Evolutionary conservation across 805 yeast species (phyloP).

Genomic region (Candida caryicola): DNA sequence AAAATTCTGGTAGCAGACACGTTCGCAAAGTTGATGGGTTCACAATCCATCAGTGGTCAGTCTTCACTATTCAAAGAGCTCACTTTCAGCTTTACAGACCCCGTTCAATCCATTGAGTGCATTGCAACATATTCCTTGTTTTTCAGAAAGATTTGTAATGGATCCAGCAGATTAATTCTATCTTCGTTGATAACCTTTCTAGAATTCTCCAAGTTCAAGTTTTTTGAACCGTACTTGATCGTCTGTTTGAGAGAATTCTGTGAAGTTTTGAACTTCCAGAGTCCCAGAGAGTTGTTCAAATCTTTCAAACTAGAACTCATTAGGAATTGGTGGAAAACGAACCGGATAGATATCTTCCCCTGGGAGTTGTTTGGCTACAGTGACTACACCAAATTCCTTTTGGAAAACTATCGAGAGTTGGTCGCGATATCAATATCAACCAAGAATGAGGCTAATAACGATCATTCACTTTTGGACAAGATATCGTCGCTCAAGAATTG

Average conservation of each 20-base stretch:
- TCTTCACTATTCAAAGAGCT: conserved; percentile 29
- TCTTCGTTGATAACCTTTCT: conserved; percentile 40
- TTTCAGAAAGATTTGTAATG: conserved; percentile 27
- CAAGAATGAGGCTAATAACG: conserved; percentile 11
- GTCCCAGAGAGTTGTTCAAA: conserved; percentile 24
- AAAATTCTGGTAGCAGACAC: conserved; percentile 17
- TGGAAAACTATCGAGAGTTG: conserved; percentile 33
- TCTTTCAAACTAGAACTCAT: conserved; percentile 34
- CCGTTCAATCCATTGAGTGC: conserved; percentile 38
- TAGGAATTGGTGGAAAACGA: conserved; percentile 43
- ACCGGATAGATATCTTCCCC: conserved; percentile 38
- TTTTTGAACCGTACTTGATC: conserved; percentile 29
- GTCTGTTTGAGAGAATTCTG: conserved; percentile 25
- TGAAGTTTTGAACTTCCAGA: conserved; percentile 7
- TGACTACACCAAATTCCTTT: conserved; percentile 26
- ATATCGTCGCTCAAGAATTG: conserved; percentile 15
- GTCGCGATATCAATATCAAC: conserved; percentile 32
- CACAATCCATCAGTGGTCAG: conserved; percentile 12
- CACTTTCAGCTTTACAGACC: conserved; percentile 26
- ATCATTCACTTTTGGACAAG: conserved; percentile 2
- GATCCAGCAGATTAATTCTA: conserved; percentile 28
- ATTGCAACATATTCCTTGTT: conserved; percentile 39
- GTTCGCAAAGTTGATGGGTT: conserved; percentile 11
- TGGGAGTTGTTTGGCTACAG: conserved; percentile 36
- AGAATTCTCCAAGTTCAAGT: conserved; percentile 35